Conservation (phyloP, 441 rosid species). For the Pelargonium cotyledonis region DNA sequence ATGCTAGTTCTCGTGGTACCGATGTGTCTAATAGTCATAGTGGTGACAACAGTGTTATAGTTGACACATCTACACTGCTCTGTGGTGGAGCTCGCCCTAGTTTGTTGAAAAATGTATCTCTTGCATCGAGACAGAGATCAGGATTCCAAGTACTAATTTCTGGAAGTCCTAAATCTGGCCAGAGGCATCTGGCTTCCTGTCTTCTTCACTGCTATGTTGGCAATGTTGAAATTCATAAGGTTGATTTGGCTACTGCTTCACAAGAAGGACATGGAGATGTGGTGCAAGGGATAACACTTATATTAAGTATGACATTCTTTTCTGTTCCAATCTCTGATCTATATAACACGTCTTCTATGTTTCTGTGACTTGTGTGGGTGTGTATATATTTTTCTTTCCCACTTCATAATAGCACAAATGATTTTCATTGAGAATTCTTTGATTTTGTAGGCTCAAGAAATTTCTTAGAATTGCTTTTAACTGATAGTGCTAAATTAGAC, state of each 20-base stretch:
- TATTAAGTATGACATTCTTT: slow-evolving; percentile 57
- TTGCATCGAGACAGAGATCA: slow-evolving; percentile 41
- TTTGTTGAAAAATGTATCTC: slow-evolving; percentile 29
- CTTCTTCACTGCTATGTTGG: slow-evolving; percentile 82
- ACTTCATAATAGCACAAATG: no score
- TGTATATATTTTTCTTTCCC: neutral
- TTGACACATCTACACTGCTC: slow-evolving; percentile 29
- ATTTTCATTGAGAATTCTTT: no score
- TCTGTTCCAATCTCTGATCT: slow-evolving; percentile 11
- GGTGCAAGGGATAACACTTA: slow-evolving; percentile 69
- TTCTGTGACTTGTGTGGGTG: neutral
- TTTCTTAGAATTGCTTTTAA: no score
- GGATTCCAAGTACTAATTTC: slow-evolving; percentile 74
- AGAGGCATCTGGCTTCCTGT: slow-evolving; percentile 89
- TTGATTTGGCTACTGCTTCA: slow-evolving; percentile 84
- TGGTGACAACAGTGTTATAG: slow-evolving; percentile 25
- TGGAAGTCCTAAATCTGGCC: slow-evolving; percentile 81
- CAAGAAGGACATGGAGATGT: slow-evolving; percentile 93
- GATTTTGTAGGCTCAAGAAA: no score
- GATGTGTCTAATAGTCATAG: slow-evolving; percentile 34
- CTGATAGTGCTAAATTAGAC: no score
- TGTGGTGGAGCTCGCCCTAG: slow-evolving; percentile 24
- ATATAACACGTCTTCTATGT: neutral
- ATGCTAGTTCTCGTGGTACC: slow-evolving; percentile 32
- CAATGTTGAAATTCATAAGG: slow-evolving; percentile 73